Conservation (phyloP, 495 filamentous ascomycete genomes). For the Xylaria curta region DNA sequence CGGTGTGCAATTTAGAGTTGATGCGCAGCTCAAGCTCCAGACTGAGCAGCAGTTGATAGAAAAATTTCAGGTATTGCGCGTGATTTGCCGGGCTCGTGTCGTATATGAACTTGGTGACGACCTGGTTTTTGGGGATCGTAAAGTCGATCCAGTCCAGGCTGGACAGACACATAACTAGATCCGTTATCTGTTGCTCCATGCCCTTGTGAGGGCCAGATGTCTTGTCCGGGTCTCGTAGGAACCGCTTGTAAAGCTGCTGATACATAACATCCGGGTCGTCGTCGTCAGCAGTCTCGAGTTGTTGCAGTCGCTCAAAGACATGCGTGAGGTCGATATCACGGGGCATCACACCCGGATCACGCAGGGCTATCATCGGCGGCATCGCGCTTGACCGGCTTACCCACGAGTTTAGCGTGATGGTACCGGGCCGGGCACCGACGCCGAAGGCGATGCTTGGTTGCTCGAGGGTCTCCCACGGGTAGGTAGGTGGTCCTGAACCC, state of each 20-base stretch:
- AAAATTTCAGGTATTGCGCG: constrained; percentile 64
- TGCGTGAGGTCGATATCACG: constrained; percentile 58
- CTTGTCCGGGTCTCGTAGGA: constrained; percentile 61
- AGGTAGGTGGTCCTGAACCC: constrained; percentile 44
- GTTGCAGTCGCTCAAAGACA: constrained; percentile 61
- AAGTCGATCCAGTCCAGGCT: constrained; percentile 72
- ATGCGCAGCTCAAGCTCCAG: constrained; percentile 71
- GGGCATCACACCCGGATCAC: constrained; percentile 56
- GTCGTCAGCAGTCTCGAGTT: constrained; percentile 61
- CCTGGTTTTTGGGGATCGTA: constrained; percentile 66
- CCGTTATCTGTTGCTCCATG: constrained; percentile 70
- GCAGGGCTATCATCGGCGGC: constrained; percentile 54
- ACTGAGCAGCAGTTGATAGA: constrained; percentile 73
- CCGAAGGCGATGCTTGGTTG: constrained; percentile 68
- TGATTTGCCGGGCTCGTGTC: constrained; percentile 46
- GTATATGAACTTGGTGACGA: constrained; percentile 67
- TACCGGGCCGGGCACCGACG: constrained; percentile 63
- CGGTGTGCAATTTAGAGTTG: constrained; percentile 58
- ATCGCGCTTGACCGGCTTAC: constrained; percentile 56
- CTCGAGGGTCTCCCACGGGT: constrained; percentile 70
- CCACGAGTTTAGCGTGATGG: constrained; percentile 67
- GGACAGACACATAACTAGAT: constrained; percentile 68
- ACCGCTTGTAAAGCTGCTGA: constrained; percentile 55
- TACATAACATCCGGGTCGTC: constrained; percentile 62
- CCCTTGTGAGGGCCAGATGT: constrained; percentile 56